Evolutionary conservation across 345 rosid species (phyloP).

Genomic region (Eucalyptus sp.): DNA sequence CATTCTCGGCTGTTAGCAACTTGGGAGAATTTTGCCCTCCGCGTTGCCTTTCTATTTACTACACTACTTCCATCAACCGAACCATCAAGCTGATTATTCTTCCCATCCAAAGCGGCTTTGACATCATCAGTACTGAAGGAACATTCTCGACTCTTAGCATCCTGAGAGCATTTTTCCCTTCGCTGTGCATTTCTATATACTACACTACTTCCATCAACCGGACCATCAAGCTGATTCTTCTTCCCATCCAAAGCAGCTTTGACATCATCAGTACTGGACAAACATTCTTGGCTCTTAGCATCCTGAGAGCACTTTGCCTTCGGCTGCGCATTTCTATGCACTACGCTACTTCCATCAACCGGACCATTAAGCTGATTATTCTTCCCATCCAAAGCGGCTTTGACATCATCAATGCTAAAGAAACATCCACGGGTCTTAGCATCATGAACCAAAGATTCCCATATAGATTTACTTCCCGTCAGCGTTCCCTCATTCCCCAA

Average conservation of each 20-base stretch:
- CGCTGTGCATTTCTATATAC: not conserved
- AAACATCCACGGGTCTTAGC: conserved; percentile 8
- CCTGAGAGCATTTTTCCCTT: not conserved
- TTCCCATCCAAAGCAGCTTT: not conserved
- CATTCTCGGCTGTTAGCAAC: not conserved
- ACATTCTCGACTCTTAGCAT: conserved; percentile 1
- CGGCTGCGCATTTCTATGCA: not conserved
- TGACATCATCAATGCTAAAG: not conserved
- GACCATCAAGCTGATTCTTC: not conserved
- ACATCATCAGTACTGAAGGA: not conserved
- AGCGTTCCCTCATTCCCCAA: conserved; percentile 8
- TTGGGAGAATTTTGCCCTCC: not conserved
- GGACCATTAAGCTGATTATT: not conserved
- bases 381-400: not conserved
- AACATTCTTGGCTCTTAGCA: not conserved
- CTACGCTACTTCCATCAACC: not conserved
- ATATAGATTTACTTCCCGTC: not conserved
- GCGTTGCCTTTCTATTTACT: not conserved
- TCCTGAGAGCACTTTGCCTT: not conserved
- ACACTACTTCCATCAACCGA: not conserved
- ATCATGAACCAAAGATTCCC: conserved; percentile 4
- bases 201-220: not conserved
- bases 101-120: not conserved
- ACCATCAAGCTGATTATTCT: not conserved
- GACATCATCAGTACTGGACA: not conserved